These are phyloP conservation scores for Rhizopogon vinicolor DNA, from an alignment of 768 basidiomycete genomes.

Conservation along the genomic window DNA sequence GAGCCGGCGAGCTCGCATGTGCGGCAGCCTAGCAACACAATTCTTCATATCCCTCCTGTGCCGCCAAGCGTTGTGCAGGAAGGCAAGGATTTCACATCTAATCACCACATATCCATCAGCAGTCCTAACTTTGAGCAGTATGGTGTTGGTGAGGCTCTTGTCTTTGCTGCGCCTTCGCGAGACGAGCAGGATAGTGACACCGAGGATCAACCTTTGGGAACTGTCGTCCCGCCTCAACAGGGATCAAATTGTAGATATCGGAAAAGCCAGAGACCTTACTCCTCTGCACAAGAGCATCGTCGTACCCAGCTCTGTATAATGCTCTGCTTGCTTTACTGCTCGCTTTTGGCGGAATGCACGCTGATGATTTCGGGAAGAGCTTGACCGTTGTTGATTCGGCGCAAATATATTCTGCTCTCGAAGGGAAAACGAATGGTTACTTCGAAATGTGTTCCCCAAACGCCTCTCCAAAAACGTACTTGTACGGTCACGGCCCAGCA, in stretches of 20 bases:
- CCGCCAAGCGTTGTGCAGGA: background rate
- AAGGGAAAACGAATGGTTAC: too few species aligned
- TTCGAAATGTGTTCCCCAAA: too few species aligned
- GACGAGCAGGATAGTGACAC: conserved; percentile 33
- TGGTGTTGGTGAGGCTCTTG: conserved; percentile 62
- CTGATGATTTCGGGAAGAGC: background rate
- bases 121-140: conserved; percentile 39
- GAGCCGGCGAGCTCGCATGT: conserved; percentile 45
- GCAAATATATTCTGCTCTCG: too few species aligned
- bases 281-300: too few species aligned
- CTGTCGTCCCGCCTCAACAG: conserved; percentile 9
- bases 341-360: background rate
- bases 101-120: conserved; percentile 22
- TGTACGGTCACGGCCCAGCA: too few species aligned
- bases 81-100: conserved; percentile 21
- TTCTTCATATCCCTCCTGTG: background rate
- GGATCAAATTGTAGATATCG: too few species aligned
- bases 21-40: conserved; percentile 22
- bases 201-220: conserved; percentile 30
- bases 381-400: too few species aligned
- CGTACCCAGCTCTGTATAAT: background rate
- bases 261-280: too few species aligned
- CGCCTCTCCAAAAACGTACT: too few species aligned
- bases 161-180: conserved; percentile 31
- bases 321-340: background rate